Percentiles rank a stretch among this genome's conserved stretches.
Evolutionary conservation across 768 basidiomycete species (phyloP).

Genomic region (Boletus rubroflammeus): DNA sequence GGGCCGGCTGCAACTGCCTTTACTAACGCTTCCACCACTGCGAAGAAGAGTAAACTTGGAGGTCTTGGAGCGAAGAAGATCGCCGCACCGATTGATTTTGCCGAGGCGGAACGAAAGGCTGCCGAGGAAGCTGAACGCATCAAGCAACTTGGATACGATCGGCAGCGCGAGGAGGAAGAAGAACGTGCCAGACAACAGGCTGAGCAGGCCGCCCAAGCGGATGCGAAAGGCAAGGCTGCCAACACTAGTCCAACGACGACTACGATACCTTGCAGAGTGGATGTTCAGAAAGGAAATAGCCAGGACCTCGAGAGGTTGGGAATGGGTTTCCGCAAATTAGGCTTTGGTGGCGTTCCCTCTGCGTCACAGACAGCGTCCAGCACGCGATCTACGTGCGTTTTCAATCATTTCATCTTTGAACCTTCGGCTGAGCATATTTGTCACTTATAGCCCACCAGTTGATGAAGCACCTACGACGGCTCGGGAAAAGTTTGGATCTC

Average conservation of each 20-base stretch:
- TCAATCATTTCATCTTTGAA: neutral
- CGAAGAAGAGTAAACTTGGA: conserved; percentile 70
- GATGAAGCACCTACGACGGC: conserved; percentile 76
- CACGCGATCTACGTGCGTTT: conserved; percentile 37
- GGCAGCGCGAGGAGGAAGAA: conserved; percentile 79
- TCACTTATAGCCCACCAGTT: conserved; percentile 19
- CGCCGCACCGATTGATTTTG: conserved; percentile 81
- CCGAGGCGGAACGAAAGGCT: conserved; percentile 88
- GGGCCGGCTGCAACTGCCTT: conserved; percentile 31
- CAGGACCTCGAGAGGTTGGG: conserved; percentile 56
- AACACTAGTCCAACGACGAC: conserved; percentile 22
- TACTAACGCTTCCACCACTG: conserved; percentile 30
- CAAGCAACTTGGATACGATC: conserved; percentile 89
- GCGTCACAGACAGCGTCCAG: conserved; percentile 52
- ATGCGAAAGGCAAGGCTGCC: conserved; percentile 31
- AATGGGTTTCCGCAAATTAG: conserved; percentile 74
- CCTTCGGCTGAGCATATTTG: neutral
- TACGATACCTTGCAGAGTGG: conserved; percentile 27
- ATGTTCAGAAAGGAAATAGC: conserved; percentile 38
- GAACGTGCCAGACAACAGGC: conserved; percentile 66
- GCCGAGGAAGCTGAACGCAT: conserved; percentile 89
- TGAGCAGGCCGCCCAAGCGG: conserved; percentile 37
- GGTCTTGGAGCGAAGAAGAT: conserved; percentile 86
- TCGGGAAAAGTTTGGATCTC: conserved; percentile 84
- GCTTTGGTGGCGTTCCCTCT: conserved; percentile 79